Evolutionary conservation across 192 early-diverging fungal genomes (phyloP).

Genomic region (Coemansia sp.): DNA sequence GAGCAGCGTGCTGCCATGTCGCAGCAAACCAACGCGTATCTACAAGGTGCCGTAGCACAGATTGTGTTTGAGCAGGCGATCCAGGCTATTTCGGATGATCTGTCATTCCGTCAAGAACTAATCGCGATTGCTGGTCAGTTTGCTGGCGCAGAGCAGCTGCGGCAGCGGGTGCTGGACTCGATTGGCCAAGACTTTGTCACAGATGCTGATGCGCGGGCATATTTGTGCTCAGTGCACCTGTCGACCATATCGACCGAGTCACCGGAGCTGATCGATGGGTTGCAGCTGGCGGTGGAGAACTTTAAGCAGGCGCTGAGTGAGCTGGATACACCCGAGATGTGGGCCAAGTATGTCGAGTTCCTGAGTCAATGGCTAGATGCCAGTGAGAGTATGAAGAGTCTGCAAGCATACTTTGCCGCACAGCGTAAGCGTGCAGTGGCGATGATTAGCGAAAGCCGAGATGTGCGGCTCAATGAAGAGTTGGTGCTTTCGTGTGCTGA

Average conservation of each 20-base stretch:
- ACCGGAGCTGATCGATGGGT: slow-evolving; percentile 57
- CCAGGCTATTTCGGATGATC: slow-evolving; percentile 65
- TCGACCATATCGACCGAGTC: slow-evolving; percentile 60
- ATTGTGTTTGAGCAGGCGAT: slow-evolving; percentile 83
- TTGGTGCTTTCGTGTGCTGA: slow-evolving; percentile 52
- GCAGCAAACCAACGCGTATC: slow-evolving; percentile 58
- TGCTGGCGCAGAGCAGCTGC: slow-evolving; percentile 35
- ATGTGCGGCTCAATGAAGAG: slow-evolving; percentile 42
- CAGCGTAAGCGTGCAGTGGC: slow-evolving; percentile 58
- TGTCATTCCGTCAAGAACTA: slow-evolving; percentile 75
- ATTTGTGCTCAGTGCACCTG: slow-evolving; percentile 59
- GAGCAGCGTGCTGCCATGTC: slow-evolving; percentile 52
- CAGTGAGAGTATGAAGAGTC: slow-evolving; percentile 11
- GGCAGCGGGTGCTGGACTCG: slow-evolving; percentile 17
- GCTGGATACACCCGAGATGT: slow-evolving; percentile 55
- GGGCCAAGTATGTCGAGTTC: slow-evolving; percentile 65
- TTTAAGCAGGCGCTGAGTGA: slow-evolving; percentile 56
- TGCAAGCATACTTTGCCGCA: slow-evolving; percentile 39
- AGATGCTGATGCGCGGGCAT: slow-evolving; percentile 39
- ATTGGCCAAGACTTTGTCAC: slow-evolving; percentile 36
- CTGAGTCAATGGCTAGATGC: slow-evolving; percentile 49
- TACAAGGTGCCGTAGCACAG: slow-evolving; percentile 72
- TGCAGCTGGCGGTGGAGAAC: slow-evolving; percentile 51
- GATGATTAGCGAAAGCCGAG: slow-evolving; percentile 54
- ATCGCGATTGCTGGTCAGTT: slow-evolving; percentile 64